phyloP scores from a whole-genome alignment of 2,329 filamentous ascomycete species.

The Rachicladosporium sp. region DNA sequence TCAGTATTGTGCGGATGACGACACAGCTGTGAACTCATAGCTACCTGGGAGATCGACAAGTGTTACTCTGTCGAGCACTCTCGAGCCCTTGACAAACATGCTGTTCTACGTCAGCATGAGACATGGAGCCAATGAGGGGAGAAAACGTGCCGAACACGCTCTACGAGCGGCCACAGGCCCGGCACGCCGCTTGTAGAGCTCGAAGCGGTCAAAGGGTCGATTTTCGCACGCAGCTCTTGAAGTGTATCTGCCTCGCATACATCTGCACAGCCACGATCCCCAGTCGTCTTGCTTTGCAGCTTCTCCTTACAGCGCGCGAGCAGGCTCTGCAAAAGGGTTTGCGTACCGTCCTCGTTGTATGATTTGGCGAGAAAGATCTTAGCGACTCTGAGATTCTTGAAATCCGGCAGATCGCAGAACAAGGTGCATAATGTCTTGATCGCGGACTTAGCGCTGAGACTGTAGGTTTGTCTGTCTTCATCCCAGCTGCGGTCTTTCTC shows the following conservation, averaged over 20 bases:
- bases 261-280: constrained; percentile 1
- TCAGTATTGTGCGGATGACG: background rate
- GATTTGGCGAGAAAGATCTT: background rate
- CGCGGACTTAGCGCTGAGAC: constrained; percentile 5
- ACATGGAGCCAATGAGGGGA: too few species aligned
- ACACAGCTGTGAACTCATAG: background rate
- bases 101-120: background rate
- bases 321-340: constrained; percentile 3
- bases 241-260: constrained; percentile 8
- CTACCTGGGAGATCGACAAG: constrained; percentile 15
- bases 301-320: background rate
- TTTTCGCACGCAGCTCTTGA: constrained; percentile 5
- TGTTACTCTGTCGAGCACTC: constrained; percentile 10
- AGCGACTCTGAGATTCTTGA: background rate
- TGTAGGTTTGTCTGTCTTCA: constrained; percentile 5
- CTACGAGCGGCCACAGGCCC: constrained; percentile 14
- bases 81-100: constrained; percentile 10
- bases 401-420: constrained; percentile 7
- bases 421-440: constrained; percentile 8
- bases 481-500: constrained; percentile 9
- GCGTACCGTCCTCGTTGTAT: background rate
- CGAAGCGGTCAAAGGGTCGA: constrained; percentile 11
- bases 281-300: background rate
- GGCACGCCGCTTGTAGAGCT: constrained; percentile 2
- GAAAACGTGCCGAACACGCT: constrained; percentile 8